Percentiles rank a stretch among this genome's conserved stretches.
Evolutionary conservation across 1,139 yeast species (phyloP).

Genomic region (Candida pseudoviswanathii): DNA sequence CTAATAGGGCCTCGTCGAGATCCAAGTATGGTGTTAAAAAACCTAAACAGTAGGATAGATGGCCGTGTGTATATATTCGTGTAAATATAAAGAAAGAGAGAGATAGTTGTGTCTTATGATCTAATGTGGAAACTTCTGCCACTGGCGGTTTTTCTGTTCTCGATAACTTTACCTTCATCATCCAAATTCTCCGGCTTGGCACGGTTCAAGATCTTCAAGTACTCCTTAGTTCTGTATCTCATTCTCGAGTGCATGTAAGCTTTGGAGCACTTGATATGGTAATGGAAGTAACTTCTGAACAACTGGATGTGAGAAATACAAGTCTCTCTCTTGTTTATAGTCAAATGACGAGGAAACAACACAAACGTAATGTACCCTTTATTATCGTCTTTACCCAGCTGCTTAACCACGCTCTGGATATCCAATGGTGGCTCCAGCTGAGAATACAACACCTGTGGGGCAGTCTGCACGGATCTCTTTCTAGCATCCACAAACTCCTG

Average conservation of each 20-base stretch:
- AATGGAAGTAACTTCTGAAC: constrained; percentile 95
- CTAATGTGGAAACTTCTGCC: constrained; percentile 69
- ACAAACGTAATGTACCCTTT: constrained; percentile 80
- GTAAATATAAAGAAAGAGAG: constrained; percentile 7
- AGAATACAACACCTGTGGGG: constrained; percentile 95
- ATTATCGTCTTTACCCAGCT: constrained; percentile 39
- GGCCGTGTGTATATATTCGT: constrained; percentile 6
- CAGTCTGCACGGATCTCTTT: constrained; percentile 93
- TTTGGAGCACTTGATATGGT: constrained; percentile 96
- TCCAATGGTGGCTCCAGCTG: constrained; percentile 94
- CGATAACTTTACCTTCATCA: constrained; percentile 59
- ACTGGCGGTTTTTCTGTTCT: constrained; percentile 76
- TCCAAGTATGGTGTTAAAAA: constrained; percentile 94
- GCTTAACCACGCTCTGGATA: constrained; percentile 45
- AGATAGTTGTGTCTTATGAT: constrained; percentile 4
- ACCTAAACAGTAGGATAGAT: constrained; percentile 44
- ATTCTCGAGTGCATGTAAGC: constrained; percentile 98
- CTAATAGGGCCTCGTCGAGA: constrained; percentile 86
- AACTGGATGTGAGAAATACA: constrained; percentile 87
- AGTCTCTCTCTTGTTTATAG: constrained; percentile 74
- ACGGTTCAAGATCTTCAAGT: constrained; percentile 91
- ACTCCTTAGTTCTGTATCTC: constrained; percentile 93
- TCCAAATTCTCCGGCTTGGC: constrained; percentile 93
- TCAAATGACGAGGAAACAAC: constrained; percentile 71
- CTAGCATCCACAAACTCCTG: constrained; percentile 98